phyloP scores from a whole-genome alignment of 371 early-diverging fungal genomes.

The Rhizopus delemar region DNA sequence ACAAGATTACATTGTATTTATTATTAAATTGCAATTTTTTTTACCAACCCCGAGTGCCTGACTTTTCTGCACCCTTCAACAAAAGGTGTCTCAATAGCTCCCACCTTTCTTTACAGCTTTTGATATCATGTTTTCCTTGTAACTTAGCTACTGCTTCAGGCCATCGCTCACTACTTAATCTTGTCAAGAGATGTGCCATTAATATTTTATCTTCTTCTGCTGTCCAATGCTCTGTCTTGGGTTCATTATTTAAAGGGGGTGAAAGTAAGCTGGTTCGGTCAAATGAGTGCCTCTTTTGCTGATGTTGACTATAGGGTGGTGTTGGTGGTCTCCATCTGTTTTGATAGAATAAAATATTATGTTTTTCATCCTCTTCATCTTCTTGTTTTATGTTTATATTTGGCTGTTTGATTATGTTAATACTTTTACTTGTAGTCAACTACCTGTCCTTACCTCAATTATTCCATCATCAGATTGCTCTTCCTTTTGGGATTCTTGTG shows the following conservation, averaged over 20 bases:
- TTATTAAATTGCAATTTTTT: background rate
- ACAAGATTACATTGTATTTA: background rate
- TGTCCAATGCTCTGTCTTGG: slow-evolving; percentile 30
- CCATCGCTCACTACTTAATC: slow-evolving; percentile 28
- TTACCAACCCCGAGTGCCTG: slow-evolving; percentile 26
- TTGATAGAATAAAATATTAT: background rate
- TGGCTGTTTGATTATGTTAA: background rate
- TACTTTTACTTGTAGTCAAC: background rate
- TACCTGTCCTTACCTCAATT: background rate
- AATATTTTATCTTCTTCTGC: slow-evolving; percentile 29
- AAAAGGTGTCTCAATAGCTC: slow-evolving; percentile 21
- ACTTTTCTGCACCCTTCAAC: slow-evolving; percentile 25
- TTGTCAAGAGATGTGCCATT: slow-evolving; percentile 29
- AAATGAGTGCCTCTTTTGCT: background rate
- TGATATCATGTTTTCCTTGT: slow-evolving; percentile 21
- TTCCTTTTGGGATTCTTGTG: background rate
- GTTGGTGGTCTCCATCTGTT: slow-evolving; percentile 33
- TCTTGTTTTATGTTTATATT: slow-evolving; percentile 1
- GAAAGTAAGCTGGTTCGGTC: slow-evolving; percentile 16
- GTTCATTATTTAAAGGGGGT: slow-evolving; percentile 20
- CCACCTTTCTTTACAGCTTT: slow-evolving; percentile 25
- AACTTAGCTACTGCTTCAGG: slow-evolving; percentile 25
- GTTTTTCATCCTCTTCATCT: background rate
- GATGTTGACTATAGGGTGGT: slow-evolving; percentile 23
- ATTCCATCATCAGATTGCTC: background rate